phyloP scores from a whole-genome alignment of 441 rosid species.

The Pelargonium citronellum region DNA sequence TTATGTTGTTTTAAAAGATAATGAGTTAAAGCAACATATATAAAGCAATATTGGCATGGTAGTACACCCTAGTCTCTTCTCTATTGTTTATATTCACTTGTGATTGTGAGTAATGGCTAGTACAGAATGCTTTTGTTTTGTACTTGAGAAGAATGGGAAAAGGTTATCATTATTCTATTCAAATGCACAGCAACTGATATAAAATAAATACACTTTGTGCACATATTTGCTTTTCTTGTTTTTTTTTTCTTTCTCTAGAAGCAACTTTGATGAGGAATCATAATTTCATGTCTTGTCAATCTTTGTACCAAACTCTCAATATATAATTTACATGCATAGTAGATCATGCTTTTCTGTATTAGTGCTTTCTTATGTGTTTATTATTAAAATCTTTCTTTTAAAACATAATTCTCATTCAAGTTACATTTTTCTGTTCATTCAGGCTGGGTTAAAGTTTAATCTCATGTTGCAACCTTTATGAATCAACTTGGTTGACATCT shows the following conservation, averaged over 20 bases:
- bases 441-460: no score
- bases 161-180: not conserved
- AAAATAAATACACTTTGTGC: no score
- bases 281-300: not conserved
- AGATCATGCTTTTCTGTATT: not conserved
- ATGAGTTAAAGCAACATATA: not conserved
- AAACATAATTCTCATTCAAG: no score
- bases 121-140: not conserved
- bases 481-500: no score
- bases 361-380: not conserved
- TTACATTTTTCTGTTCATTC: no score
- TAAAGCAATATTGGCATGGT: not conserved
- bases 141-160: not conserved
- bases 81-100: not conserved
- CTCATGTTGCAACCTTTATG: no score
- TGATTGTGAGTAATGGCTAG: not conserved
- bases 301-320: not conserved
- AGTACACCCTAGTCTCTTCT: not conserved
- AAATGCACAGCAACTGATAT: no score
- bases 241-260: not conserved
- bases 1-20: not conserved
- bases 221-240: no score
- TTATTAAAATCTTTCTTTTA: no score
- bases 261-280: not conserved
- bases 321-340: not conserved